Evolutionary conservation across 306 rosid genomes (phyloP).

Genomic region (Adenanthera pavonina): DNA sequence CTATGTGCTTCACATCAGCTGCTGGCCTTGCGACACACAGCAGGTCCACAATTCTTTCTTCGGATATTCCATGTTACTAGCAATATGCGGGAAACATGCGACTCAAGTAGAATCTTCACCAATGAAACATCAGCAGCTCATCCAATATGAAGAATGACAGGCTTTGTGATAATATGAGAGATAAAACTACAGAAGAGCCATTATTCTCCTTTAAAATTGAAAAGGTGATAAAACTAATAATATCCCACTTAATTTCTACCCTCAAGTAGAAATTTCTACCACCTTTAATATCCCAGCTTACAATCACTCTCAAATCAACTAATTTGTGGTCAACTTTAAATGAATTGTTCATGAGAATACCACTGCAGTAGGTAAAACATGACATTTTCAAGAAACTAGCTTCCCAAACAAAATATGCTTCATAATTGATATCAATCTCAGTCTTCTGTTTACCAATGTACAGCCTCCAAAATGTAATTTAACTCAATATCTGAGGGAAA

Average conservation of each 20-base stretch:
- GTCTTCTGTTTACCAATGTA: slow-evolving; percentile 22
- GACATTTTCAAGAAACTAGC: slow-evolving; percentile 12
- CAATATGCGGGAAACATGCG: slow-evolving; percentile 22
- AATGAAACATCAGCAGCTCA: slow-evolving; percentile 27
- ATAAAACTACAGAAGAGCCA: not conserved
- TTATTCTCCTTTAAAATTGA: slow-evolving; percentile 3
- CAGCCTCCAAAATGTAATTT: slow-evolving; percentile 16
- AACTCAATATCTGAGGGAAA: not conserved
- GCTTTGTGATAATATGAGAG: slow-evolving; percentile 30
- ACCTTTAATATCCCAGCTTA: slow-evolving; percentile 12
- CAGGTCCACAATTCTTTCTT: slow-evolving; percentile 43
- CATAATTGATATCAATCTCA: slow-evolving; percentile 24
- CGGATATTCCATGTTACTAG: slow-evolving; percentile 42
- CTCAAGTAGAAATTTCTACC: not conserved
- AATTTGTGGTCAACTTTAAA: slow-evolving; percentile 19
- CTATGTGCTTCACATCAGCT: slow-evolving; percentile 48
- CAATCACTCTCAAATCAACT: slow-evolving; percentile 14
- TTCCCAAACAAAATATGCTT: slow-evolving; percentile 21
- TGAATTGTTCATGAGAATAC: slow-evolving; percentile 9
- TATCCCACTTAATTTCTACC: slow-evolving; percentile 19
- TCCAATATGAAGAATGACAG: slow-evolving; percentile 29
- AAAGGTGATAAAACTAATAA: slow-evolving; percentile 22
- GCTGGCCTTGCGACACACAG: slow-evolving; percentile 40
- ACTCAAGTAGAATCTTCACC: slow-evolving; percentile 25
- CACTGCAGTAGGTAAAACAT: not conserved